Base-by-base conservation (phyloP, 148 eudicot genomes). In the Vaccinium myrtillus region DNA sequence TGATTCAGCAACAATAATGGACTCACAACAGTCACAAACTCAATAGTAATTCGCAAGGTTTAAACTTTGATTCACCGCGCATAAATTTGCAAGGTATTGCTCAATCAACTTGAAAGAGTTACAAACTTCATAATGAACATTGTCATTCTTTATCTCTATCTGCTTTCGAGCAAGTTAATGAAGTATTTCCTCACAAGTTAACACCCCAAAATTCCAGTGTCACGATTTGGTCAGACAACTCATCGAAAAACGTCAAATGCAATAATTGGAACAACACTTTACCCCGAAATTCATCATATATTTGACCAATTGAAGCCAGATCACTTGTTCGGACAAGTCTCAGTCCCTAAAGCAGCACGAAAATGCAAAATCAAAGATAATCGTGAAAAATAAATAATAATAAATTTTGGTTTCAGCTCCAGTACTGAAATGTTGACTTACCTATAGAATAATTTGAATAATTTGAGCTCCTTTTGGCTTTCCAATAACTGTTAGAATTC, bases 201-300 rank as follows among this genome's bases (percentile, higher is more conserved):
- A 69, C 39, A 69, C 39, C 18, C 39, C 74, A 69, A 55, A 27
- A 69, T 69, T 32, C 27, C 16, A 69, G 74, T 36, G 15, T 36
- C 77, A 15, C 0, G 39, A 27, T 11, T 8, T 39, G 30, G 30
- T 25, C 16, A 8, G n/a, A 61, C 4, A 23, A 53, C 13, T 6
- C 3, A 53, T 6, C 3, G 49, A 19, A 18, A 11, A 18, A 39
- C 0, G 27, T 19, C 27, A 6, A 6, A 27, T 63, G 59, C 43
- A 8, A 50, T 67, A 74, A 81, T 65, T 25, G 50, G 48, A 48
- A 67, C 76, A 1, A 80, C 10, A 43, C 15, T 55, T 81, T 81
- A 81, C 83, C 61, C 77, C 77, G 73, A 81, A 69, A 69, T 81
- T 81, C 83, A 81, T 48, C 76, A 49, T 54, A 81, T 48, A 25